Conservation (phyloP, 352 stramenopile genomes). For the Globisporangium polare region DNA sequence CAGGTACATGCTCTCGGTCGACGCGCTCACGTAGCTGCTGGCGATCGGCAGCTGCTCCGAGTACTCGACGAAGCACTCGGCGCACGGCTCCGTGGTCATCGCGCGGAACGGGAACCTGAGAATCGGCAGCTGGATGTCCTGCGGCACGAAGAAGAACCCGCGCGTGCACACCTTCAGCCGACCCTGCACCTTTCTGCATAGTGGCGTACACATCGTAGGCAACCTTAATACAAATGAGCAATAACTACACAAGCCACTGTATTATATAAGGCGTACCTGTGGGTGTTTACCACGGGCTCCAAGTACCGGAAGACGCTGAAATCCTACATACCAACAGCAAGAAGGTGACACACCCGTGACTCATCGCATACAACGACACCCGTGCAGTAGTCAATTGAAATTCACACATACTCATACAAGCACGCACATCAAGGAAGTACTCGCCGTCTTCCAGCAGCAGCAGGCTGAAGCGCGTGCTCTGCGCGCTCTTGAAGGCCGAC, state of each 20-base stretch:
- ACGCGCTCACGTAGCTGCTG: conserved; percentile 27
- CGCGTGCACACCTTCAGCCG: conserved; percentile 87
- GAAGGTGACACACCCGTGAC: not conserved
- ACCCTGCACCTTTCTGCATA: conserved; percentile 65
- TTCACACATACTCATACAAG: not conserved
- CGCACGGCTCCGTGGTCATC: conserved; percentile 54
- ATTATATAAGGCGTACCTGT: conserved; percentile 29
- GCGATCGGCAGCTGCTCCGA: conserved; percentile 7
- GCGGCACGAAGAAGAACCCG: conserved; percentile 91
- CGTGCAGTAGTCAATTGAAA: not conserved
- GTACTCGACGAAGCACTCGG: conserved; percentile 44
- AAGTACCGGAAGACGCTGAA: conserved; percentile 80
- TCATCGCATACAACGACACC: not conserved
- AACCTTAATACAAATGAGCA: not conserved
- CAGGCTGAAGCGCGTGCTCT: conserved; percentile 84
- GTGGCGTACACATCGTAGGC: not conserved
- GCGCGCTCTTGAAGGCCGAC: conserved; percentile 20
- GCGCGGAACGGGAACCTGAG: conserved; percentile 86
- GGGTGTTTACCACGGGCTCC: conserved; percentile 41
- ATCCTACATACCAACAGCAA: conserved; percentile 40
- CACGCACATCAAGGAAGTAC: conserved; percentile 92
- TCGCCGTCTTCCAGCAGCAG: conserved; percentile 93
- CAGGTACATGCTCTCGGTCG: conserved; percentile 39
- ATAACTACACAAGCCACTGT: not conserved
- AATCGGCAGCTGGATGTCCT: conserved; percentile 76